Conservation (phyloP, 768 basidiomycete genomes). For the Hericium coralloides region DNA sequence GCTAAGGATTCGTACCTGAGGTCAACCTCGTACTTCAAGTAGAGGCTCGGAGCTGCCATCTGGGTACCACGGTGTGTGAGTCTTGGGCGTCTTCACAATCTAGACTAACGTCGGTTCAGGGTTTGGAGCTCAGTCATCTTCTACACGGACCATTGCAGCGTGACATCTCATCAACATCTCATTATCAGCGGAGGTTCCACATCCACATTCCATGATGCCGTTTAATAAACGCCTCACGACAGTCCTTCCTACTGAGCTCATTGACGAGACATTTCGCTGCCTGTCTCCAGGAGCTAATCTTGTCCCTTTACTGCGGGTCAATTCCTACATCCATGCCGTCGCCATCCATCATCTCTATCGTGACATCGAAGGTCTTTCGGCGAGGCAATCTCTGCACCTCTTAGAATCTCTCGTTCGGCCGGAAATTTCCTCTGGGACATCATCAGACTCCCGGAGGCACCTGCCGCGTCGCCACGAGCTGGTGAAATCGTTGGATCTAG, state of each 20-base stretch:
- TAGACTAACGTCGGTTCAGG: too few relatives aligned
- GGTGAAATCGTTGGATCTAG: slow-evolving; percentile 40
- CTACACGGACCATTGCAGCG: too few relatives aligned
- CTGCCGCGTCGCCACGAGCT: slow-evolving; percentile 23
- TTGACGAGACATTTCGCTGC: background rate
- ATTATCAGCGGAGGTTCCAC: too few relatives aligned
- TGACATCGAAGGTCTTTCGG: background rate
- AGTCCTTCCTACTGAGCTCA: background rate
- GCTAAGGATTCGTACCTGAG: too few relatives aligned
- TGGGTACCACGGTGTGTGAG: too few relatives aligned
- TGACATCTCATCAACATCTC: too few relatives aligned
- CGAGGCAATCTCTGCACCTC: background rate
- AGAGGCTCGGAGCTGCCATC: too few relatives aligned
- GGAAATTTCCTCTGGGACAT: background rate
- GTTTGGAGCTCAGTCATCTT: too few relatives aligned
- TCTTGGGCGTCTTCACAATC: too few relatives aligned
- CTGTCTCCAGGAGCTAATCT: background rate
- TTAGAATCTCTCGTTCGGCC: background rate
- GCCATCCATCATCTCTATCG: background rate
- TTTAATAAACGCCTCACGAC: too few relatives aligned
- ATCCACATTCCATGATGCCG: too few relatives aligned
- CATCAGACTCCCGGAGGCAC: background rate
- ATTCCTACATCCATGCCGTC: background rate
- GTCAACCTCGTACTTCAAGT: too few relatives aligned
- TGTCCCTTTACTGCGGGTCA: background rate